These are phyloP conservation scores for Elsinoe arachidis DNA, from an alignment of 2,329 filamentous ascomycete species.

Conservation along the genomic window DNA sequence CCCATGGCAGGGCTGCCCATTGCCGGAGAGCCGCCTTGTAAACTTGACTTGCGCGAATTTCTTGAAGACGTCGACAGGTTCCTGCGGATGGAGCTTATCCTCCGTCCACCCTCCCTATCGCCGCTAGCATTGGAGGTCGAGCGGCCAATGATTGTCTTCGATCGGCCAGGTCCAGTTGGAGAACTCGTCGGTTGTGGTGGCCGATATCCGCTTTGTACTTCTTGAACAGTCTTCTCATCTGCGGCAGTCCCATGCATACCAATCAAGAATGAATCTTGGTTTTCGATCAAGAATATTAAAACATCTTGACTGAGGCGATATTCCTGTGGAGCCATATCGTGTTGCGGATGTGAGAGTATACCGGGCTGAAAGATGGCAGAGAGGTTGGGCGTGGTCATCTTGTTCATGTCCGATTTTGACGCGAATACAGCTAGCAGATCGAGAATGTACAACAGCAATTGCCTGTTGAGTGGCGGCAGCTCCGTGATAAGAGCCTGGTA, in stretches of 20 bases:
- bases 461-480: constrained; percentile 83
- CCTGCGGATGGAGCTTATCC: constrained; percentile 68
- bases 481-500: constrained; percentile 92
- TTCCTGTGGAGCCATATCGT: constrained; percentile 91
- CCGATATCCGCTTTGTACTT: constrained; percentile 55
- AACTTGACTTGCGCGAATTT: constrained; percentile 66
- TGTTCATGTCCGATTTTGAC: constrained; percentile 90
- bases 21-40: constrained; percentile 57
- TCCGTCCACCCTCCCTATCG: constrained; percentile 76
- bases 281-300: constrained; percentile 94
- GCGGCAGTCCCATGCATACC: constrained; percentile 98
- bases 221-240: constrained; percentile 66
- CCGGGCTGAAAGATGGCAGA: constrained; percentile 97
- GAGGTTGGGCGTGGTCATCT: constrained; percentile 91
- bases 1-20: constrained; percentile 28
- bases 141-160: constrained; percentile 55
- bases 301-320: constrained; percentile 95
- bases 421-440: constrained; percentile 94
- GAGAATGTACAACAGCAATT: constrained; percentile 88
- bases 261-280: constrained; percentile 96
- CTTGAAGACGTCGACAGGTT: constrained; percentile 92
- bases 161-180: constrained; percentile 31
- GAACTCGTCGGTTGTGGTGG: constrained; percentile 45
- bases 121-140: constrained; percentile 84
- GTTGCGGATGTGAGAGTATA: constrained; percentile 83